A percentile compares a stretch with the other conserved stretches of the same genome.
Evolutionary conservation across 106 monocot genomes (phyloP).

Genomic region (Gastrodia elata): DNA sequence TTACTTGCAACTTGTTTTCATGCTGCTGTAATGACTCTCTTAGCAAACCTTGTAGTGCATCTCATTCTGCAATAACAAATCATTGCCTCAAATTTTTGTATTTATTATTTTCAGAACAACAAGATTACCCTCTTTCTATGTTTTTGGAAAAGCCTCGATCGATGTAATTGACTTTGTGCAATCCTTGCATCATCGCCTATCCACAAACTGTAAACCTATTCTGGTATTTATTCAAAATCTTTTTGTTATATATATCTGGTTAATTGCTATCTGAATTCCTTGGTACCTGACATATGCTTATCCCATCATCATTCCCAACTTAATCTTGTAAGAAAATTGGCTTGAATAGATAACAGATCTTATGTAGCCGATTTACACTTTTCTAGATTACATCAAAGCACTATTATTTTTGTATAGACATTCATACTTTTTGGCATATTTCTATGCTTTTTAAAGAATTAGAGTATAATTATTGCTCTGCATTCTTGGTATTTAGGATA

Average conservation of each 20-base stretch:
- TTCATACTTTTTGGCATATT: no score
- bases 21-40: background rate
- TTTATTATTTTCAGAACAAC: conserved; percentile 58
- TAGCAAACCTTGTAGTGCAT: background rate
- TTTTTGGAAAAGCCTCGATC: conserved; percentile 66
- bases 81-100: background rate
- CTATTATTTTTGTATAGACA: no score
- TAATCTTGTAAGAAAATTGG: background rate
- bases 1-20: background rate
- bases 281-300: background rate
- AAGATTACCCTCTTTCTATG: conserved; percentile 70
- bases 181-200: conserved; percentile 26
- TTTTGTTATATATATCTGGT: background rate
- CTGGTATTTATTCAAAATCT: conserved; percentile 44
- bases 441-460: no score
- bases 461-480: no score
- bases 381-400: no score
- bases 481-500: no score
- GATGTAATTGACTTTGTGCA: conserved; percentile 41
- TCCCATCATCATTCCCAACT: background rate
- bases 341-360: background rate
- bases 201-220: conserved; percentile 39
- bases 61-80: background rate
- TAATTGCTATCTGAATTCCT: background rate
- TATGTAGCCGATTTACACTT: no score